Conservation (phyloP, 2,329 filamentous ascomycete genomes). For the Alternaria viburni region DNA sequence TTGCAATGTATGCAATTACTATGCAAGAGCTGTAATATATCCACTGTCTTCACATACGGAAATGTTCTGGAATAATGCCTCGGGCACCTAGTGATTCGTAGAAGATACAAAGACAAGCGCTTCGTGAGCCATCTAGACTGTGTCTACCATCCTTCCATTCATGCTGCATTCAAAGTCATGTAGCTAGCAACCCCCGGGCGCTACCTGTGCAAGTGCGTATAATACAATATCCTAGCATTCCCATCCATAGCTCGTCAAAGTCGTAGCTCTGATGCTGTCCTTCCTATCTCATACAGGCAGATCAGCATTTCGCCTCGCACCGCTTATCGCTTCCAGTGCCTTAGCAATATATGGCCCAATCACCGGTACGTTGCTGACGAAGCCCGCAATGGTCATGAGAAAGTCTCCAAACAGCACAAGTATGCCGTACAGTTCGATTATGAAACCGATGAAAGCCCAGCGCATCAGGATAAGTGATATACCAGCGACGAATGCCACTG, state of each 20-base stretch:
- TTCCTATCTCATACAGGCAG: slow-evolving; percentile 15
- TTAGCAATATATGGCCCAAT: slow-evolving; percentile 85
- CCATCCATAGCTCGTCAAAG: neutral
- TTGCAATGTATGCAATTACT: neutral
- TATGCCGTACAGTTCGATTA: slow-evolving; percentile 91
- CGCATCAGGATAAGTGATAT: slow-evolving; percentile 84
- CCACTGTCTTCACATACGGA: neutral
- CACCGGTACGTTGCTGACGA: slow-evolving; percentile 82
- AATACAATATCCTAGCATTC: neutral
- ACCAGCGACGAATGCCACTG: slow-evolving; percentile 82
- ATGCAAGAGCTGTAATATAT: too few relatives aligned
- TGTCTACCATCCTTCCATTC: neutral
- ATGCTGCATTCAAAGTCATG: neutral
- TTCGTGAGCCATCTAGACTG: neutral
- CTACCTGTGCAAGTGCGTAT: neutral
- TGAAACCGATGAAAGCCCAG: slow-evolving; percentile 91
- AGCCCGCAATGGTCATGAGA: slow-evolving; percentile 86
- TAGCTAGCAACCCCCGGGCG: neutral
- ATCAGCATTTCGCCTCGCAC: slow-evolving; percentile 17
- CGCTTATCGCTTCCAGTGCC: slow-evolving; percentile 59
- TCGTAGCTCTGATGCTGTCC: neutral
- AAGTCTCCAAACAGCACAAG: slow-evolving; percentile 95
- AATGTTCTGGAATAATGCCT: neutral
- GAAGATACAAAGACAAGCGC: neutral
- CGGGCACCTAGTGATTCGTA: neutral